Conservation (phyloP, 1,284 basidiomycete genomes). For the Fistulinella cinereoalba region DNA sequence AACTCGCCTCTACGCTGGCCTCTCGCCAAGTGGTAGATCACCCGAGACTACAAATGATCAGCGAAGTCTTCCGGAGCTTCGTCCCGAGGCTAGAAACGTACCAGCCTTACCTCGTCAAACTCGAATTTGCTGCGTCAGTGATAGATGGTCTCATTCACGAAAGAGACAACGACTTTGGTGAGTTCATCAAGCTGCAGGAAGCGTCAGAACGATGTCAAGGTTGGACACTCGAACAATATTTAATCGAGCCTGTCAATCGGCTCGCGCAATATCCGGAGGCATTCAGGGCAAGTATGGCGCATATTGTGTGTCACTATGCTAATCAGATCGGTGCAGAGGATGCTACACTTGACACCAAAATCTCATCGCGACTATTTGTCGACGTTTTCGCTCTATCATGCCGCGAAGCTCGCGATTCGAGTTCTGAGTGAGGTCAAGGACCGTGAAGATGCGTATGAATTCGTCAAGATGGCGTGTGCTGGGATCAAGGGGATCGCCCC, state of each 20-base stretch:
- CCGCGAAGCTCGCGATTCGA: slow-evolving; percentile 65
- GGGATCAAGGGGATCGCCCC: slow-evolving; percentile 58
- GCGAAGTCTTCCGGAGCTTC: slow-evolving; percentile 57
- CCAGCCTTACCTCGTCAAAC: slow-evolving; percentile 77
- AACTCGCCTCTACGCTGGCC: slow-evolving; percentile 54
- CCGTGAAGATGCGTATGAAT: slow-evolving; percentile 79
- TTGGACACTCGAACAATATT: slow-evolving; percentile 62
- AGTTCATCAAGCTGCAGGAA: slow-evolving; percentile 79
- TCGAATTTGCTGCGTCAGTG: slow-evolving; percentile 57
- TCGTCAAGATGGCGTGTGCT: slow-evolving; percentile 59
- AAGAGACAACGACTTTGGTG: slow-evolving; percentile 73
- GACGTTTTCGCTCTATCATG: slow-evolving; percentile 63
- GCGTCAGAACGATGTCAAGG: slow-evolving; percentile 49
- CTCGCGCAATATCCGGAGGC: slow-evolving; percentile 70
- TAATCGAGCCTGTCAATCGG: slow-evolving; percentile 75
- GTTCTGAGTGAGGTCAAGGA: slow-evolving; percentile 80
- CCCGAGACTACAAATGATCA: slow-evolving; percentile 50
- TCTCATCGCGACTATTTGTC: slow-evolving; percentile 66
- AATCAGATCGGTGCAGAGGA: slow-evolving; percentile 41
- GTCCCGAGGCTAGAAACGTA: slow-evolving; percentile 73
- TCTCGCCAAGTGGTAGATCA: slow-evolving; percentile 43
- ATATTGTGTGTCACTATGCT: slow-evolving; percentile 4
- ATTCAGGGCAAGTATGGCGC: slow-evolving; percentile 60
- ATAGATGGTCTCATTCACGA: slow-evolving; percentile 58
- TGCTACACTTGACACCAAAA: slow-evolving; percentile 67